Evolutionary conservation across 148 eudicot genomes (phyloP), one percentile per base, ranked within the genome.

Genomic region (Nepenthes mirabilis): DNA sequence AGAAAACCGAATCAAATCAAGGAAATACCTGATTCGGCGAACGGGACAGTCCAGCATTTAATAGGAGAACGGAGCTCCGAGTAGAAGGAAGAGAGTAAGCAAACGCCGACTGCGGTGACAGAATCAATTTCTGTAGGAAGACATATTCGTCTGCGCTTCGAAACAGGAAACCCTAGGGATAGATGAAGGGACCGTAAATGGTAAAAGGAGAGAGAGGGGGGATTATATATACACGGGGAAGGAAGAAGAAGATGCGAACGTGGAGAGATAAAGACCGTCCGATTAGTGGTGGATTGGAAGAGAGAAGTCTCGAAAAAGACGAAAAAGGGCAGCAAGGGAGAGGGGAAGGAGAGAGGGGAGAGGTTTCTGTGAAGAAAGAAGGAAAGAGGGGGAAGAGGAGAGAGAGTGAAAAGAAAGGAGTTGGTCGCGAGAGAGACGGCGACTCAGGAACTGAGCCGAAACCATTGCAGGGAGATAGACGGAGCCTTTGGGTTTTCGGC

Each of bases 91-190:
- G 52, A 49, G 14, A 49, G 14, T n/a, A 12, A 49, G 12, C n/a
- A 49, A 49, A n/a, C 6, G 14, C 12, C 52, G 52, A 0, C 52
- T 11, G 52, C 6, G 52, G 52, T 2, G 52, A 49, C 10, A n/a
- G 52, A 49, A 5, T 37, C 10, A 7, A 49, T 6, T 13, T 9
- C 52, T 0, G 14, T 32, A 23, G 34, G 33, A 14, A 8, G 37
- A 6, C 10, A 43, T 1, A 34, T 47, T 32, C n/a, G 52, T 11
- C n/a, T n/a, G 47, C 34, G 9, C 55, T 10, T 49, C 52, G 43
- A 59, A 74, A 82, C 12, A 6, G 10, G 14, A 49, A 49, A 82
- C 84, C 82, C 87, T 77, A 77, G 77, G 77, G 61, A 57, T 23
- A 49, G 63, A 55, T 51, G 57, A 40, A 64, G 14, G 11, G 3